Base-by-base conservation (phyloP, 306 rosid genomes). In the Ormosia semicastrata region DNA sequence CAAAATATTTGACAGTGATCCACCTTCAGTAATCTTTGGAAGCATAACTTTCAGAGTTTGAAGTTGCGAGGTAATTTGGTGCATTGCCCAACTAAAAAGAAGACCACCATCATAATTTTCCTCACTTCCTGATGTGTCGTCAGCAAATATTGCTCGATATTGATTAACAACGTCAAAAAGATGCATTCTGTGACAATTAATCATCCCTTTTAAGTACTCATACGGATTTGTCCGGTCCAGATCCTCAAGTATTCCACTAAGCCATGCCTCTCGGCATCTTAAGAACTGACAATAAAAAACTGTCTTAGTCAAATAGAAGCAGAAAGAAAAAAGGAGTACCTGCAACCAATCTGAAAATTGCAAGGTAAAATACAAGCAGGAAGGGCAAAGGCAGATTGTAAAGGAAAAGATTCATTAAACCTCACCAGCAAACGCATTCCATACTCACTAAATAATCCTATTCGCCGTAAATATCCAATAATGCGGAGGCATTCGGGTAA, bases 41-140 rank as follows among this genome's bases (percentile, higher is more conserved):
- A 95, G 97, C 94, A 93, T 92, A 77, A 91, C 47, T 85, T 90
- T 92, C 36, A 95, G 86, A 46, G 97, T 92, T 85, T 92, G 88
- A 50, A 95, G 90, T 78, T 90, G 94, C 63, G 97, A 83, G 30
- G 97, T 85, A 82, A 96, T 93, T 89, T 93, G 98, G 85, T 96
- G 99, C 99, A 91, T 93, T 54, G 98, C 94, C 99, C 99, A 93
- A 83, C 98, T 93, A 88, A 96, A 96, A 82, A 96, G 92, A 89
- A 96, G 97, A 71, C 99, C 98, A 40, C 99, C 95, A 50, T 96
- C 99, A 85, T 92, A 90, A 82, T 96, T 93, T 89, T 92, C 98
- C 84, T 96, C 98, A 82, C 89, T 96, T 86, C 98, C 99, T 4
- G 99, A 96, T 75, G 98, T 91, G 79, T 96, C 99, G 71, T 96